Evolutionary conservation across 2,329 filamentous ascomycete species (phyloP).

Genomic region (Ophioceras dolichostomum): DNA sequence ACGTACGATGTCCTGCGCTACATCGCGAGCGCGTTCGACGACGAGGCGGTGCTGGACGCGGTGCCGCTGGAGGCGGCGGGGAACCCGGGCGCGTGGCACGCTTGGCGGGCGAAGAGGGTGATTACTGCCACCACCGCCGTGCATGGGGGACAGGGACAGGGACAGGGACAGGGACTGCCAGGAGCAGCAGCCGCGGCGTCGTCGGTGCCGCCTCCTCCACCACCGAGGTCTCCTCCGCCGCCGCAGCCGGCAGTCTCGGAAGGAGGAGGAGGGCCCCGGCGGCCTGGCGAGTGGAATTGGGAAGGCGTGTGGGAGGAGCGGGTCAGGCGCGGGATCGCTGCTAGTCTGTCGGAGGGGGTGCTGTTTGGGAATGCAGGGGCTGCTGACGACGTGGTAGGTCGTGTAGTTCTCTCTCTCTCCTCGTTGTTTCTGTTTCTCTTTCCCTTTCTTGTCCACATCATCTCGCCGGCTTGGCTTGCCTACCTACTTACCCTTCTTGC

Average conservation of each 20-base stretch:
- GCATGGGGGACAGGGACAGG: too few relatives aligned
- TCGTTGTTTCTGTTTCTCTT: conserved; percentile 2
- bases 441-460: background rate
- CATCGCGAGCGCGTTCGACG: conserved; percentile 69
- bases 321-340: conserved; percentile 65
- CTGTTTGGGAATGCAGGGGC: conserved; percentile 55
- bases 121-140: too few relatives aligned
- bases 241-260: background rate
- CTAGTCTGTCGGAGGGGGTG: conserved; percentile 66
- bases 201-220: background rate
- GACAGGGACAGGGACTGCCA: too few relatives aligned
- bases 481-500: too few relatives aligned
- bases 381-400: conserved; percentile 60
- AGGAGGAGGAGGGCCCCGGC: conserved; percentile 18
- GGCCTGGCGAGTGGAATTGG: conserved; percentile 91
- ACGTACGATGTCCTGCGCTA: conserved; percentile 66
- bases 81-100: conserved; percentile 87
- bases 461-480: too few relatives aligned
- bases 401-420: background rate
- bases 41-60: conserved; percentile 63
- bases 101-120: conserved; percentile 69
- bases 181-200: background rate
- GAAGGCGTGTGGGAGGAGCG: conserved; percentile 92
- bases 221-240: conserved; percentile 14
- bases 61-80: conserved; percentile 73